Evolutionary conservation across 2,329 filamentous ascomycete species (phyloP), one percentile per base, ranked within the genome.

Genomic region (Xylaria sp.): DNA sequence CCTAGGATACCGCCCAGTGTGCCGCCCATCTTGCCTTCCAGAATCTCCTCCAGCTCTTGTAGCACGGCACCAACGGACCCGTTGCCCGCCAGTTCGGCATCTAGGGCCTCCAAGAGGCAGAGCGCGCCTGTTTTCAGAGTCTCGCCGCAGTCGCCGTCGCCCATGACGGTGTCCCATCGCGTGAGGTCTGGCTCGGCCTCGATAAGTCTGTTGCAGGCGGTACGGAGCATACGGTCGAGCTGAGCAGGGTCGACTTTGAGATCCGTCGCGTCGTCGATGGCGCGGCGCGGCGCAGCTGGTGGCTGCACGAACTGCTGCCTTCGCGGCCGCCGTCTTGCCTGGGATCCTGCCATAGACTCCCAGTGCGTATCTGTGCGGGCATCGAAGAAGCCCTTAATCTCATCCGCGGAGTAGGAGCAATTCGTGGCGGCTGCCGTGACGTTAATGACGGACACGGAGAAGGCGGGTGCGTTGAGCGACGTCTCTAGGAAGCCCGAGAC

Each of bases 401-500:
- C 84, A 1, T 81, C 82, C 42, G 76, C 78, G 0, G 83, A 82
- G 76, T 86, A 86, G 1, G 79, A 71, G 74, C 81, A 84, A 67
- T 80, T 81, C 57, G 75, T 74, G 0, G 85, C 82, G 0, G 84
- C 82, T 0, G 81, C 82, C 0, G 84, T 84, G 47, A 89, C 76
- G 76, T 90, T 92, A 74, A 92, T 80, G 57, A 93, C 73, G 3
- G 89, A 91, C 5, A 93, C 84, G 14, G 88, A 91, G 75, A 93
- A 93, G 0, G 90, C 91, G 0, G 90, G 85, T 0, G 89, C 90
- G 71, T 93, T 92, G 73, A 93, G 84, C 17, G 89, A 92, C 0
- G 90, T 92, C 84, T 92, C 91, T 64, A 90, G 85, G 32, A 87
- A 89, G 1, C 91, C 91, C 0, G 85, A 81, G 60, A 87, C 83